phyloP scores from a whole-genome alignment of 805 yeast genomes.

The Monosporozyma servazzii region DNA sequence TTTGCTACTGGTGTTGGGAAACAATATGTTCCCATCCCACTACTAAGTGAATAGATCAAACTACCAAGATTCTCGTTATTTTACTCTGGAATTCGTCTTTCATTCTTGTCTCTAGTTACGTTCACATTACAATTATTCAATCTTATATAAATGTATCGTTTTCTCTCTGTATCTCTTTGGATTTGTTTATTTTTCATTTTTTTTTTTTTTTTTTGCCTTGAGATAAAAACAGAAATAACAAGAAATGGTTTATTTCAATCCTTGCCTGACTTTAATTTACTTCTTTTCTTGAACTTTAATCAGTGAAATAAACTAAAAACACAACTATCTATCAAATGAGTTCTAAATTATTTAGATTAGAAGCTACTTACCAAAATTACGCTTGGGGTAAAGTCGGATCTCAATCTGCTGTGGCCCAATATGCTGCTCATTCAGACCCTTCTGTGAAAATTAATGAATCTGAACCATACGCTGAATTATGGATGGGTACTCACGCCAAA shows the following conservation, averaged over 20 bases:
- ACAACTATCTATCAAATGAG: slow-evolving; percentile 6
- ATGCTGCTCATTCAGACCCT: slow-evolving; percentile 64
- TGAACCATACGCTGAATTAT: slow-evolving; percentile 91
- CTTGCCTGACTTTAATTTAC: background rate
- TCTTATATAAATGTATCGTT: background rate
- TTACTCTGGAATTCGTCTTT: background rate
- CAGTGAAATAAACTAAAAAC: background rate
- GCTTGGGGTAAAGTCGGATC: slow-evolving; percentile 87
- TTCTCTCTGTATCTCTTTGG: background rate
- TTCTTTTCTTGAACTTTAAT: background rate
- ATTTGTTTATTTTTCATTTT: background rate
- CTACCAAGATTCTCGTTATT: no score
- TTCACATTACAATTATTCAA: background rate
- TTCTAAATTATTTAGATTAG: slow-evolving; percentile 32
- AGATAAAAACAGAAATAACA: background rate
- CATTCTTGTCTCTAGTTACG: background rate
- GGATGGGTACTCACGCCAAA: slow-evolving; percentile 99
- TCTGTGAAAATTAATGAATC: slow-evolving; percentile 52
- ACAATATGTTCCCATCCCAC: no score
- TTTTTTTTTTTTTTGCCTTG: background rate
- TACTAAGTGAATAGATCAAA: no score
- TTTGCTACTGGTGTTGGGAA: background rate
- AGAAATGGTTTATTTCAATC: background rate
- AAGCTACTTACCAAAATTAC: slow-evolving; percentile 60
- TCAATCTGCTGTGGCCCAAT: slow-evolving; percentile 80